These are phyloP conservation scores for Ustilago bromivora DNA, from an alignment of 1,284 basidiomycete species.

Conservation along the genomic window DNA sequence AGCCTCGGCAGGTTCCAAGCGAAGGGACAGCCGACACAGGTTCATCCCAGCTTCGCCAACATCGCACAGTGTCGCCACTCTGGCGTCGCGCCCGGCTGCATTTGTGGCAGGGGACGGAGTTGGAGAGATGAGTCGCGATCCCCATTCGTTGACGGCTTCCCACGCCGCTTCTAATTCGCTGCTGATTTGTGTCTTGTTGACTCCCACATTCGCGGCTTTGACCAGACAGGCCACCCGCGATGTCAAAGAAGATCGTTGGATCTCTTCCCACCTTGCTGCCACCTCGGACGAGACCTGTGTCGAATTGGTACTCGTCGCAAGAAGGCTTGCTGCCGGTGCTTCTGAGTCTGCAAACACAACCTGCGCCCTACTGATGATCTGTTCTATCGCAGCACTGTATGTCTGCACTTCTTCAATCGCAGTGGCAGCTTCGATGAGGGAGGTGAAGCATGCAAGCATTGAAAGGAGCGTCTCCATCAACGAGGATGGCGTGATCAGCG, in stretches of 20 bases:
- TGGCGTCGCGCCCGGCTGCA: background rate
- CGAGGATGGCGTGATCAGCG: constrained; percentile 49
- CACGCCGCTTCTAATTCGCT: constrained; percentile 25
- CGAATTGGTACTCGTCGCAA: constrained; percentile 9
- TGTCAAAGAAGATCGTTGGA: constrained; percentile 19
- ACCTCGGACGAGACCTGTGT: constrained; percentile 20
- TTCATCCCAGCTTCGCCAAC: constrained; percentile 40
- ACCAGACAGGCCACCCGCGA: constrained; percentile 17
- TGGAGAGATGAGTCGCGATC: constrained; percentile 9
- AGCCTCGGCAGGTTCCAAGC: constrained; percentile 12
- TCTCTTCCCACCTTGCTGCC: constrained; percentile 28
- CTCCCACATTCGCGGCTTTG: constrained; percentile 25
- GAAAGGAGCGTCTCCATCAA: constrained; percentile 47
- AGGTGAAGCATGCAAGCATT: constrained; percentile 29
- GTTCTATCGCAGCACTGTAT: constrained; percentile 10
- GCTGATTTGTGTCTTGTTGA: constrained; percentile 6
- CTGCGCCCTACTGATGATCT: constrained; percentile 13
- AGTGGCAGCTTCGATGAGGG: constrained; percentile 39
- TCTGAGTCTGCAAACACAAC: background rate
- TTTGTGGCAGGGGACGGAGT: constrained; percentile 5
- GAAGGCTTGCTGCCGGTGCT: background rate
- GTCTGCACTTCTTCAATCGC: constrained; percentile 14
- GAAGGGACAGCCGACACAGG: constrained; percentile 32
- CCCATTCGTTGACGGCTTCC: constrained; percentile 25
- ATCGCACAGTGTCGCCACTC: constrained; percentile 45